phyloP scores from a whole-genome alignment of 805 yeast species.

The Yarrowia hollandica region DNA sequence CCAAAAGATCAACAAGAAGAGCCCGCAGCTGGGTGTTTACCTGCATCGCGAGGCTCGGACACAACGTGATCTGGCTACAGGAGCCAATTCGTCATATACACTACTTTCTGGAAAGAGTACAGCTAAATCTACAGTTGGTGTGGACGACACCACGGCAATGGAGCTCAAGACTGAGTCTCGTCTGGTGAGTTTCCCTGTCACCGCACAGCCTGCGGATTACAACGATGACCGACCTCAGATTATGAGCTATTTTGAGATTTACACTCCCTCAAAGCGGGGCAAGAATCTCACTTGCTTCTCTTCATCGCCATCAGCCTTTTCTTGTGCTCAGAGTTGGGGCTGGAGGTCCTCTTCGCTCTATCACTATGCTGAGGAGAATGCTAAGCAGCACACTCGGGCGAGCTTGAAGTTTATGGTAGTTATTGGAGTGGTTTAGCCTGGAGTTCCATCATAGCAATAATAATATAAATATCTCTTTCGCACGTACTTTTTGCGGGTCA shows the following conservation, averaged over 20 bases:
- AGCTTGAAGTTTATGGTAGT: conserved; percentile 25
- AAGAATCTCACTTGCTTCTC: conserved; percentile 53
- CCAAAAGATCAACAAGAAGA: conserved; percentile 49
- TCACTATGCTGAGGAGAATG: conserved; percentile 50
- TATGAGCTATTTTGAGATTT: conserved; percentile 54
- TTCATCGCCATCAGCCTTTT: conserved; percentile 57
- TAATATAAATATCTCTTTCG: too few species aligned
- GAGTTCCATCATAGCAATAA: too few species aligned
- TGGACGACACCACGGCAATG: conserved; percentile 21
- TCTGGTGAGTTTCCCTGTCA: conserved; percentile 3
- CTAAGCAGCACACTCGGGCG: conserved; percentile 32
- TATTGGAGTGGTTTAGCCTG: conserved; percentile 15
- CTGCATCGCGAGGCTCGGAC: conserved; percentile 48
- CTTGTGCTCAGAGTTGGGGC: conserved; percentile 60
- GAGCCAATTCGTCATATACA: background rate
- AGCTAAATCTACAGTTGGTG: conserved; percentile 1
- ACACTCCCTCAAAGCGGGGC: conserved; percentile 52
- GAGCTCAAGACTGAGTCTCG: conserved; percentile 21
- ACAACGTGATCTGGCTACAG: conserved; percentile 33
- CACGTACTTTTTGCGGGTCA: too few species aligned
- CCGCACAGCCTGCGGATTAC: conserved; percentile 38
- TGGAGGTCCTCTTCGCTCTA: conserved; percentile 44
- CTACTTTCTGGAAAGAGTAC: conserved; percentile 22
- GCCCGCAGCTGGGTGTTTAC: conserved; percentile 57
- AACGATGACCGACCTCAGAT: conserved; percentile 51